A percentile compares a stretch with the other conserved stretches of the same genome.
These are phyloP conservation scores for Boechera retrofracta DNA, from an alignment of 345 rosid genomes.

Conservation along the genomic window DNA sequence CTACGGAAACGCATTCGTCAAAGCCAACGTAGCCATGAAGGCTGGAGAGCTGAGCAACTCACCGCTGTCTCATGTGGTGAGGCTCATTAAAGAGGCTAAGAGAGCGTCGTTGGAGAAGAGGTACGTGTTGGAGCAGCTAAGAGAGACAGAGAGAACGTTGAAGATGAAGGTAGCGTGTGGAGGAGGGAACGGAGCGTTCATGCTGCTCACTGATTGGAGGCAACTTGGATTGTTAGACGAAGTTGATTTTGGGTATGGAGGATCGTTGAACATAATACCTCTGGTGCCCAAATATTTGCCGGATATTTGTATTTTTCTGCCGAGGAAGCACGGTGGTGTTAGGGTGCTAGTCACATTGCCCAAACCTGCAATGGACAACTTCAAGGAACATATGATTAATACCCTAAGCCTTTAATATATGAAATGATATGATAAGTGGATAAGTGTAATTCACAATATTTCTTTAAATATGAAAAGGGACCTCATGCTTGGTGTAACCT, in stretches of 20 bases:
- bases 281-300: conserved; percentile 52
- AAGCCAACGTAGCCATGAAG: conserved; percentile 45
- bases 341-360: conserved; percentile 60
- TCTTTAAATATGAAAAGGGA: background rate
- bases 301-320: conserved; percentile 56
- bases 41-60: conserved; percentile 47
- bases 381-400: conserved; percentile 49
- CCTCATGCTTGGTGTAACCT: conserved; percentile 12
- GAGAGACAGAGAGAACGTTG: conserved; percentile 38
- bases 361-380: conserved; percentile 50
- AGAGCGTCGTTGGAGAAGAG: conserved; percentile 31
- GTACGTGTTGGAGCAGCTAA: conserved; percentile 40
- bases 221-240: conserved; percentile 55
- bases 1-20: conserved; percentile 64
- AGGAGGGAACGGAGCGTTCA: conserved; percentile 49
- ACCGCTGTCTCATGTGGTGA: conserved; percentile 40
- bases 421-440: background rate
- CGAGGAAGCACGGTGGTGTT: conserved; percentile 59
- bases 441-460: background rate
- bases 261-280: conserved; percentile 53
- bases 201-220: conserved; percentile 65
- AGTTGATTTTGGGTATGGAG: conserved; percentile 51
- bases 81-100: conserved; percentile 55
- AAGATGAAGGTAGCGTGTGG: conserved; percentile 41
- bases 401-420: conserved; percentile 1